Conservation (phyloP, 805 yeast genomes). For the Lipomyces mesembrius region DNA sequence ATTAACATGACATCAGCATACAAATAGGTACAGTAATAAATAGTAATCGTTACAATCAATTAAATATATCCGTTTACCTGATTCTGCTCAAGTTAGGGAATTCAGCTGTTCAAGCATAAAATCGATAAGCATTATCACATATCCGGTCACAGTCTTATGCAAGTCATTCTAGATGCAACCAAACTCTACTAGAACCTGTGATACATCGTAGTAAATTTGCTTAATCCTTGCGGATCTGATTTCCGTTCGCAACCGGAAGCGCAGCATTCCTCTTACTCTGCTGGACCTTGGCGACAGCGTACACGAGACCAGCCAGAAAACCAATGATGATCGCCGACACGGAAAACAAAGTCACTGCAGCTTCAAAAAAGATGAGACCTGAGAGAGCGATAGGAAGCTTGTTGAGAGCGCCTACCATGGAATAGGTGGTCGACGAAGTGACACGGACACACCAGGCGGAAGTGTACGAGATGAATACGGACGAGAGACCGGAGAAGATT, state of each 20-base stretch:
- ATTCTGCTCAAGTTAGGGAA: not conserved
- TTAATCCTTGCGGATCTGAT: conserved; percentile 34
- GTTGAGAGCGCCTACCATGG: conserved; percentile 99
- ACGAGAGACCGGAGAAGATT: conserved; percentile 90
- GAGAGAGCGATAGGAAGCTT: conserved; percentile 96
- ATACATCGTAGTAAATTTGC: not conserved
- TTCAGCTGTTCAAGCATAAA: too few relatives aligned
- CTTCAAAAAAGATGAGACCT: conserved; percentile 92
- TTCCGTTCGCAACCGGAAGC: conserved; percentile 27
- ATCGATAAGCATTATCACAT: too few relatives aligned
- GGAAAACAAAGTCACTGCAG: conserved; percentile 91
- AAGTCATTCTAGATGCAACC: not conserved
- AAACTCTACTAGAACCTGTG: not conserved
- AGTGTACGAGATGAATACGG: conserved; percentile 97
- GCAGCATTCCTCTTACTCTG: conserved; percentile 55
- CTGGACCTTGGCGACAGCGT: conserved; percentile 93
- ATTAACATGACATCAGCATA: not conserved
- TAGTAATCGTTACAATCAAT: not conserved
- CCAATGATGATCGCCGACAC: conserved; percentile 91
- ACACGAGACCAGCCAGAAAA: conserved; percentile 92
- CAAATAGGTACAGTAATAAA: not conserved
- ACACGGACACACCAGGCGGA: conserved; percentile 99
- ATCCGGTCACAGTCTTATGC: not conserved
- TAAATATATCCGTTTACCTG: not conserved
- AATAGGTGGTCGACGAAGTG: conserved; percentile 96